These are phyloP conservation scores for Pilobolus umbonatus DNA, from an alignment of 192 early-diverging fungal genomes.

Conservation along the genomic window DNA sequence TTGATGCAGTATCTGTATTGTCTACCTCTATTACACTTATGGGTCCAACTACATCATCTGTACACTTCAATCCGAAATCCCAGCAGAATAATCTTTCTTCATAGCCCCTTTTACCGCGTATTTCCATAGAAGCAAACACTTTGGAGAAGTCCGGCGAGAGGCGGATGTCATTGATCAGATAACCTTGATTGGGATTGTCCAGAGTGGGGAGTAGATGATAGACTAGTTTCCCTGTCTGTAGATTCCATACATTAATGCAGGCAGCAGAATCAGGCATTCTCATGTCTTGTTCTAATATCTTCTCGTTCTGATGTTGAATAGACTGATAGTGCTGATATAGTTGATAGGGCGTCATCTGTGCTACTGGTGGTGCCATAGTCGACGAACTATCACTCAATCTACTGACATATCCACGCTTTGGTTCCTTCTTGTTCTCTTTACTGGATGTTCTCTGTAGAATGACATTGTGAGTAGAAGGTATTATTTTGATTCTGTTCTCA, in stretches of 20 bases:
- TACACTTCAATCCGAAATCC: conserved; percentile 11
- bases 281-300: neutral
- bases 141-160: conserved; percentile 16
- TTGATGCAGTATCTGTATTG: neutral
- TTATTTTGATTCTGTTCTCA: neutral
- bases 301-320: neutral
- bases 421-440: neutral
- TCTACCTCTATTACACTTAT: conserved; percentile 1
- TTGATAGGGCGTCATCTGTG: conserved; percentile 15
- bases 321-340: conserved; percentile 16
- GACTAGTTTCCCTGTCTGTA: conserved; percentile 35
- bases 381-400: conserved; percentile 7
- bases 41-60: neutral
- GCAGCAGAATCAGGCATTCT: conserved; percentile 20
- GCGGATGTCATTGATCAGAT: conserved; percentile 26
- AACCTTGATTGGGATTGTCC: neutral
- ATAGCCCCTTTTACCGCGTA: neutral
- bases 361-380: neutral
- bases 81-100: conserved; percentile 22
- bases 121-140: conserved; percentile 18
- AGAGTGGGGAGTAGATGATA: conserved; percentile 36
- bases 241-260: conserved; percentile 48
- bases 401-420: conserved; percentile 8
- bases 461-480: neutral
- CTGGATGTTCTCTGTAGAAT: neutral